A percentile compares a stretch with the other conserved stretches of the same genome.
These are phyloP conservation scores for Decorospora gaudefroyi DNA, from an alignment of 2,329 filamentous ascomycete genomes.

Conservation along the genomic window DNA sequence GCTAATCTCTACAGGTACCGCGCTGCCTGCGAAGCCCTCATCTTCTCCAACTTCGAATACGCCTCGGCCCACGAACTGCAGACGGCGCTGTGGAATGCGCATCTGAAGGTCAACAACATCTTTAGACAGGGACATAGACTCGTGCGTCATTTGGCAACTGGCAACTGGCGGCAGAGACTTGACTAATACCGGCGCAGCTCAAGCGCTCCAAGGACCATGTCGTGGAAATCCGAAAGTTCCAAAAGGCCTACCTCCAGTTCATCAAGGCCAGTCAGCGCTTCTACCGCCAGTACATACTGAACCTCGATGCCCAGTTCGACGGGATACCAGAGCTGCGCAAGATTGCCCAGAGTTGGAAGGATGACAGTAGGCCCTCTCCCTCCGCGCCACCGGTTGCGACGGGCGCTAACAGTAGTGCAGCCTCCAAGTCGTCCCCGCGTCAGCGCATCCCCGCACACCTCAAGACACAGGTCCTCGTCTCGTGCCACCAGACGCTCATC, in stretches of 20 bases:
- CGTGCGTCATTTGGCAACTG: constrained; percentile 19
- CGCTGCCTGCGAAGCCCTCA: constrained; percentile 69
- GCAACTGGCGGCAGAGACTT: background rate
- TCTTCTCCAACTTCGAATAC: constrained; percentile 73
- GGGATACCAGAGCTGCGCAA: constrained; percentile 63
- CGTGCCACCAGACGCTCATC: constrained; percentile 81
- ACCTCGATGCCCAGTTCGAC: constrained; percentile 65
- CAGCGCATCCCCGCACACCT: constrained; percentile 55
- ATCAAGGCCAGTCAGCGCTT: constrained; percentile 87
- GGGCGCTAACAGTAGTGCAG: constrained; percentile 48
- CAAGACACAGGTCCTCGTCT: constrained; percentile 65
- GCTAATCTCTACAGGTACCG: constrained; percentile 62
- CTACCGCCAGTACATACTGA: constrained; percentile 83
- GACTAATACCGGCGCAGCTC: constrained; percentile 46
- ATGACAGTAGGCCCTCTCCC: constrained; percentile 35
- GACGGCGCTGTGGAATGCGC: constrained; percentile 74
- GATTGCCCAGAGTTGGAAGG: constrained; percentile 55
- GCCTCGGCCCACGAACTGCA: constrained; percentile 69
- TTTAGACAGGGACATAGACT: constrained; percentile 66
- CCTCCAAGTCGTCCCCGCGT: constrained; percentile 34
- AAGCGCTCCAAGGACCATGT: constrained; percentile 57
- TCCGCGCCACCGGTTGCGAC: background rate
- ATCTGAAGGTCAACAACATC: constrained; percentile 75
- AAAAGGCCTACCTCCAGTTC: constrained; percentile 80
- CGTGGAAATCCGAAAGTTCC: constrained; percentile 73